Evolutionary conservation across 805 yeast species (phyloP).

Genomic region (Wickerhamomyces canadensis): DNA sequence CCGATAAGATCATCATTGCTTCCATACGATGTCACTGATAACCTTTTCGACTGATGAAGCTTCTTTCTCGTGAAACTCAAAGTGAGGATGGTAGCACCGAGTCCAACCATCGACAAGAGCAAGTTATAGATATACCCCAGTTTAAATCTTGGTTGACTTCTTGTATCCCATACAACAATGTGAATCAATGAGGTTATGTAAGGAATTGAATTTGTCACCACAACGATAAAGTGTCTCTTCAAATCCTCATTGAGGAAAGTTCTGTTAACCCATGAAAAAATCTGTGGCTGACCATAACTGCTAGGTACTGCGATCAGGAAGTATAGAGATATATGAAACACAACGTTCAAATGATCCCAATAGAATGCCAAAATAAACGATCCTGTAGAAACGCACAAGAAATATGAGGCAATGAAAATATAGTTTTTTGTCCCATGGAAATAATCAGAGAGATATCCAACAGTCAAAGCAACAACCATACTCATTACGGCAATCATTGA

Average conservation of each 20-base stretch:
- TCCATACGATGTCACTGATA: constrained; percentile 1
- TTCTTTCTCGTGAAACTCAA: constrained; percentile 1
- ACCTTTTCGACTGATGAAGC: neutral
- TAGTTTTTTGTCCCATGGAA: constrained; percentile 33
- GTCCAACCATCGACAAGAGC: constrained; percentile 2
- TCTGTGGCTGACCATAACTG: constrained; percentile 49
- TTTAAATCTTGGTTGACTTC: constrained; percentile 29
- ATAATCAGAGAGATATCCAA: constrained; percentile 33
- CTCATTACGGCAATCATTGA: constrained; percentile 31
- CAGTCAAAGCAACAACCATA: constrained; percentile 28
- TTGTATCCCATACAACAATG: constrained; percentile 33
- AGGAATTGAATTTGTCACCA: constrained; percentile 33
- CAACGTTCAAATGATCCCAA: constrained; percentile 33
- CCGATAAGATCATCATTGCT: constrained; percentile 5
- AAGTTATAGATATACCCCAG: constrained; percentile 34
- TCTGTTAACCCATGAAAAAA: constrained; percentile 50
- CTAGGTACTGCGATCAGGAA: constrained; percentile 43
- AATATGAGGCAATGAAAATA: constrained; percentile 32
- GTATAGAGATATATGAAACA: constrained; percentile 43
- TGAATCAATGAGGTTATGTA: constrained; percentile 34
- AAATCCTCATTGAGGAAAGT: constrained; percentile 21
- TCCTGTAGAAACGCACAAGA: constrained; percentile 37
- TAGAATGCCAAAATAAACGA: constrained; percentile 38
- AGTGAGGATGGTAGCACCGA: constrained; percentile 3
- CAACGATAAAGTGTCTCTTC: constrained; percentile 29